Evolutionary conservation across 2,329 filamentous ascomycete species (phyloP).

Genomic region (Diaporthe amygdali): DNA sequence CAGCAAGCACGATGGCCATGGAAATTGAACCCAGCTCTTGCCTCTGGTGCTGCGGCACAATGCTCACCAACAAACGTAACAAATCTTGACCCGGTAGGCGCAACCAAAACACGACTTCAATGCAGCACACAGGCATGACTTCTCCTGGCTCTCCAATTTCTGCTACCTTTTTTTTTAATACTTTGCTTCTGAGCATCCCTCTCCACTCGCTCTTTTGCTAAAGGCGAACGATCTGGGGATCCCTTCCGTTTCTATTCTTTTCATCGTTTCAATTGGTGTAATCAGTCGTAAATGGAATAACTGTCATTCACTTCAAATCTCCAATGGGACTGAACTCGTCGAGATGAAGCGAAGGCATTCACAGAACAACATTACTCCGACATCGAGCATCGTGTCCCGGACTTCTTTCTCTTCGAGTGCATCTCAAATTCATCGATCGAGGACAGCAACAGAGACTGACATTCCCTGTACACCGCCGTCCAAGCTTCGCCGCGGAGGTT

Average conservation of each 20-base stretch:
- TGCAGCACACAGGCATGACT: not conserved
- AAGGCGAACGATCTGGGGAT: constrained; percentile 5
- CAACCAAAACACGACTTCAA: not conserved
- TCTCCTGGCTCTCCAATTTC: not conserved
- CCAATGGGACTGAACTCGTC: constrained; percentile 6
- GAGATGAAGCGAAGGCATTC: constrained; percentile 26
- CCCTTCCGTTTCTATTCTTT: constrained; percentile 7
- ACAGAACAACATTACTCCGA: constrained; percentile 2
- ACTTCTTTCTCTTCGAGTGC: not conserved
- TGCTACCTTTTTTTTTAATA: constrained; percentile 22
- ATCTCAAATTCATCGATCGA: not conserved
- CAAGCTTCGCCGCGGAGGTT: constrained; percentile 46
- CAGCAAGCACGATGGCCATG: not conserved
- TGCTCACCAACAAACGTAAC: not conserved
- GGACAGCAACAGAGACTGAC: not conserved
- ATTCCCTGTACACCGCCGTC: constrained; percentile 33
- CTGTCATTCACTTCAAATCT: not conserved
- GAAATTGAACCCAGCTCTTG: not conserved
- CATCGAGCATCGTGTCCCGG: constrained; percentile 13
- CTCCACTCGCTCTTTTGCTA: constrained; percentile 17
- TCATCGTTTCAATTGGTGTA: not conserved
- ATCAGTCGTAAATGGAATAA: not conserved
- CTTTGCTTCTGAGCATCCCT: not conserved
- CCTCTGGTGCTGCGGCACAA: not conserved
- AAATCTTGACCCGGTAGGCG: not conserved